Evolutionary conservation across 108 stramenopile species (phyloP), one percentile per base, ranked within the genome.

Genomic region (Parietichytrium sp.): DNA sequence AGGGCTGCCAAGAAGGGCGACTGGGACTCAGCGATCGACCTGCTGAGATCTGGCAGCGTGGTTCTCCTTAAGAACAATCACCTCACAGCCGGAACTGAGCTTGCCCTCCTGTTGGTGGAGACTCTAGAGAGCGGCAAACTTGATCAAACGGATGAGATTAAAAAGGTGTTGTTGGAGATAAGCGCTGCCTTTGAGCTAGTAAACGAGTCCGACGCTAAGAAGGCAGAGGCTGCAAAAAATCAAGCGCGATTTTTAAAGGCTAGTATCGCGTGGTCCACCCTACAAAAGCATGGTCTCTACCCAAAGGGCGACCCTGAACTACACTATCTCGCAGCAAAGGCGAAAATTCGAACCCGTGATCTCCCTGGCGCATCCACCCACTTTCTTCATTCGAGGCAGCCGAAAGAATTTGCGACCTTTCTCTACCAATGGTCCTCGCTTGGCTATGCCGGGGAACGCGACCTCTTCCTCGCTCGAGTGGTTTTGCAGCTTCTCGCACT

Each of bases 401-500:
- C 61, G 23, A 36, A 72, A n/a, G 61, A 72, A 20, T 72, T 72
- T 38, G 61, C 61, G 33, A 72, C 61, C 61, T 72, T 72, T 72
- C 61, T 72, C 8, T 72, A 25, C 61, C 61, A 72, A 25, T 72
- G 61, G 61, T 33, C 61, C 13, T 72, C 61, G 6, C 18, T 72
- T 16, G 61, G 61, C 20, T 72, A 72, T 20, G n/a, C 36, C 38
- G 61, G 61, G 23, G 61, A 72, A 42, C 29, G 61, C 10, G 61
- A 72, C 20, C 61, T 72, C 20, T 72, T 72, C 20, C 42, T 72
- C 15, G 61, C 61, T n/a, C 61, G 61, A 8, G 61, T 42, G 0
- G 61, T 72, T 6, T 20, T 72, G 38, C 61, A 72, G 61, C 61
- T 72, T 20, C 42, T 72, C 10, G 61, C 61, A 7, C 61, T 72